phyloP scores from a whole-genome alignment of 1,284 basidiomycete species.

The Cryptococcus neoformans region DNA sequence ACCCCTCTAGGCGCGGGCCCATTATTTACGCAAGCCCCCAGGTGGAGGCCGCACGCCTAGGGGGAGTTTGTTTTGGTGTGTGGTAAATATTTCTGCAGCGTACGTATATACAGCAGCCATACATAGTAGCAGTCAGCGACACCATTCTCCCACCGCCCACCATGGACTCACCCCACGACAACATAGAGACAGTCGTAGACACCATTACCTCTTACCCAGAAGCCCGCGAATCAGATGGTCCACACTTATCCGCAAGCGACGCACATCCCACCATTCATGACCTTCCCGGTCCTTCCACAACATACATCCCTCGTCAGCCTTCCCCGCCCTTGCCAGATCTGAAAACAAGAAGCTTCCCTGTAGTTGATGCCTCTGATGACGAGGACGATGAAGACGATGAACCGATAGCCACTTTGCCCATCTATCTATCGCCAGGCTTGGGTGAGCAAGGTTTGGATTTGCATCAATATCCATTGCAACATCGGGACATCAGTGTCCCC shows the following conservation, averaged over 20 bases:
- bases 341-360: slow-evolving; percentile 16
- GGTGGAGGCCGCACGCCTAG: too few species aligned
- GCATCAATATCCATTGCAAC: slow-evolving; percentile 47
- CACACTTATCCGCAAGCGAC: slow-evolving; percentile 5
- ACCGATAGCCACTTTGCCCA: slow-evolving; percentile 37
- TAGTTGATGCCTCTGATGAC: slow-evolving; percentile 10
- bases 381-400: slow-evolving; percentile 28
- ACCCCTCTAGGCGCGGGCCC: too few species aligned
- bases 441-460: slow-evolving; percentile 28
- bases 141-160: background rate
- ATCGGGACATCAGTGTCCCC: slow-evolving; percentile 31
- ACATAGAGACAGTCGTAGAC: slow-evolving; percentile 15
- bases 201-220: slow-evolving; percentile 23
- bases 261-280: slow-evolving; percentile 11
- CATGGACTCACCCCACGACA: background rate
- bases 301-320: slow-evolving; percentile 28
- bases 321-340: slow-evolving; percentile 33
- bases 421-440: slow-evolving; percentile 41
- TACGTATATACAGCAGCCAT: too few species aligned
- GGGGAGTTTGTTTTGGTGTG: too few species aligned
- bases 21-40: too few species aligned
- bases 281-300: slow-evolving; percentile 35
- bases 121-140: background rate
- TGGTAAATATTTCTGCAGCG: background rate
- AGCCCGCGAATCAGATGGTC: slow-evolving; percentile 14